Conservation (phyloP, 306 rosid species). For the Trifolium pratense region DNA sequence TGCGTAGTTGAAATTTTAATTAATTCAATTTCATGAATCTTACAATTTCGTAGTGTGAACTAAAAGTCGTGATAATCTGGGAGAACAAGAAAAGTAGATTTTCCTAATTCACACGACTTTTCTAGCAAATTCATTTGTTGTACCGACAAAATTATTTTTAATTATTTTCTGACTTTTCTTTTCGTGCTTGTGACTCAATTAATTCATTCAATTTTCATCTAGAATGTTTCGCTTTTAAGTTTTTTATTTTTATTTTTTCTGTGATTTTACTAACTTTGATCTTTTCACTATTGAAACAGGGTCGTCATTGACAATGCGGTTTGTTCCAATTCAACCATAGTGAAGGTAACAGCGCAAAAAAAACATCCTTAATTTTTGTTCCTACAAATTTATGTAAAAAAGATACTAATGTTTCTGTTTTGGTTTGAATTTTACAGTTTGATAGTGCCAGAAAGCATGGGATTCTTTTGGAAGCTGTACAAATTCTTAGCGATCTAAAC, state of each 20-base stretch:
- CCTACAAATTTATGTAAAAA: background rate
- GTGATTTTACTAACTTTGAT: constrained; percentile 49
- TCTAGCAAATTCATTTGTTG: constrained; percentile 27
- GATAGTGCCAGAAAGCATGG: constrained; percentile 93
- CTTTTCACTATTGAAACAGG: constrained; percentile 47
- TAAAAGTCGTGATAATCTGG: constrained; percentile 22
- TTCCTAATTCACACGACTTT: constrained; percentile 37
- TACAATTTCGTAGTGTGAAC: background rate
- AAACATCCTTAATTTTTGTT: background rate
- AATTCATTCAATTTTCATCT: constrained; percentile 3
- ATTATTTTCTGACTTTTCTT: constrained; percentile 45
- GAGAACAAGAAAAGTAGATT: constrained; percentile 29
- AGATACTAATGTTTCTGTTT: constrained; percentile 11
- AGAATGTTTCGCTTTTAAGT: constrained; percentile 12
- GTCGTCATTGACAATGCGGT: constrained; percentile 95
- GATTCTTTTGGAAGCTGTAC: constrained; percentile 87
- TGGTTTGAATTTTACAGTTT: constrained; percentile 56
- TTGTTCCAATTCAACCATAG: constrained; percentile 80
- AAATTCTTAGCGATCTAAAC: constrained; percentile 82
- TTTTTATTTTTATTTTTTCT: background rate
- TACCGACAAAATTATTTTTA: constrained; percentile 35
- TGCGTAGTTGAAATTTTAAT: background rate
- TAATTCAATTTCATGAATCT: constrained; percentile 14
- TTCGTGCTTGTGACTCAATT: constrained; percentile 11
- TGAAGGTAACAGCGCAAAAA: constrained; percentile 62